These are phyloP conservation scores for Xylogone sp. DNA, from an alignment of 2,329 filamentous ascomycete genomes.

Conservation along the genomic window DNA sequence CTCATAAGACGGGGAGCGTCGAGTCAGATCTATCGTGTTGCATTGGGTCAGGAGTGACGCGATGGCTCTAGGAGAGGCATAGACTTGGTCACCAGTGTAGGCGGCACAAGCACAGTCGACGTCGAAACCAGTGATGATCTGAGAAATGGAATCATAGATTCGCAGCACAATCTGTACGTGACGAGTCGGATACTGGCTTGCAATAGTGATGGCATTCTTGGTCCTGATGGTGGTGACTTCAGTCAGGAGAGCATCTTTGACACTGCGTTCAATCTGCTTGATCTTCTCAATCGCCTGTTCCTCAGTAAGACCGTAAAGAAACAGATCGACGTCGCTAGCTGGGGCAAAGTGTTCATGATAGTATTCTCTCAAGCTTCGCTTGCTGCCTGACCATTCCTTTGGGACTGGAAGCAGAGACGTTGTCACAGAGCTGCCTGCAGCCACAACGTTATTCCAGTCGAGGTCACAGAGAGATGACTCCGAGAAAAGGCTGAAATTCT, in stretches of 20 bases:
- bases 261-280: conserved; percentile 70
- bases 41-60: conserved; percentile 77
- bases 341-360: conserved; percentile 80
- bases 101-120: conserved; percentile 81
- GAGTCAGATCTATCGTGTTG: conserved; percentile 74
- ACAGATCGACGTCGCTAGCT: conserved; percentile 83
- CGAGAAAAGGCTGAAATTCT: conserved; percentile 78
- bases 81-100: conserved; percentile 78
- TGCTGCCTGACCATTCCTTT: conserved; percentile 55
- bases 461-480: conserved; percentile 73
- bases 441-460: conserved; percentile 80
- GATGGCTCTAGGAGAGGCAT: conserved; percentile 71
- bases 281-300: conserved; percentile 80
- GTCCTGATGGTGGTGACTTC: conserved; percentile 82
- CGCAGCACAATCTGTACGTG: conserved; percentile 83
- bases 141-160: conserved; percentile 77
- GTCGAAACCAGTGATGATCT: conserved; percentile 85
- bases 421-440: conserved; percentile 75
- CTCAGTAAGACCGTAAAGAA: conserved; percentile 75
- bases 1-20: conserved; percentile 82
- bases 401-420: conserved; percentile 74
- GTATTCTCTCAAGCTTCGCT: conserved; percentile 63
- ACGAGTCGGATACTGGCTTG: conserved; percentile 76
- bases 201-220: conserved; percentile 84
- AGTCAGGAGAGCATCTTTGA: conserved; percentile 74